phyloP scores from a whole-genome alignment of 1,139 yeast genomes.

The Meyerozyma elateridarum region DNA sequence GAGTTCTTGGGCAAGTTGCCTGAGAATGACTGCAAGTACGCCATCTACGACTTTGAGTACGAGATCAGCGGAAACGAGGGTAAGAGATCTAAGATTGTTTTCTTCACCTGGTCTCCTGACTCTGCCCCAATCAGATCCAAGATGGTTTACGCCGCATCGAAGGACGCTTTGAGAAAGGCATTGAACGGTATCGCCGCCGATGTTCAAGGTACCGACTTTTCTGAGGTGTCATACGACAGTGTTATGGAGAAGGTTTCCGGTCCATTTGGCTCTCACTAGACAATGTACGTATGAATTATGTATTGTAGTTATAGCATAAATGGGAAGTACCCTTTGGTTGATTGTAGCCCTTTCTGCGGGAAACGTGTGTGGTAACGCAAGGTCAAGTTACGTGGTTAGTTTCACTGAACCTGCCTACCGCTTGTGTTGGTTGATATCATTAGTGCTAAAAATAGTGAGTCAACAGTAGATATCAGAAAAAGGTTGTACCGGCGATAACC shows the following conservation, averaged over 20 bases:
- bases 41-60: constrained; percentile 94
- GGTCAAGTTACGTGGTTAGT: no score
- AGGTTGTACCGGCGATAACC: no score
- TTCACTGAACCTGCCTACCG: no score
- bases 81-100: constrained; percentile 89
- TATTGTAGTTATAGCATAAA: no score
- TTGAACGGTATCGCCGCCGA: constrained; percentile 92
- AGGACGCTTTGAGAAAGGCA: constrained; percentile 96
- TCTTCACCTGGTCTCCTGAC: constrained; percentile 97
- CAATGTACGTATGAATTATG: constrained; percentile 2
- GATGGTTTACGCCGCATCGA: constrained; percentile 97
- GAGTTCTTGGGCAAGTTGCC: constrained; percentile 81
- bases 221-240: constrained; percentile 92
- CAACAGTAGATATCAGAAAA: no score
- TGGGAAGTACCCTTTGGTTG: no score
- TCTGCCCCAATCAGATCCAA: constrained; percentile 90
- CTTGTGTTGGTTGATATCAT: no score
- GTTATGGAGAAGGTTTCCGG: constrained; percentile 87
- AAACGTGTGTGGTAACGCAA: no score
- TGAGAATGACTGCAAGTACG: constrained; percentile 94
- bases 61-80: constrained; percentile 90
- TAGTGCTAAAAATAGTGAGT: no score
- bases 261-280: constrained; percentile 53
- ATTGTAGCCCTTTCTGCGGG: no score
- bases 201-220: constrained; percentile 95